Evolutionary conservation across 176 grass and related monocot species (phyloP).

Genomic region (Ensete glaucum): DNA sequence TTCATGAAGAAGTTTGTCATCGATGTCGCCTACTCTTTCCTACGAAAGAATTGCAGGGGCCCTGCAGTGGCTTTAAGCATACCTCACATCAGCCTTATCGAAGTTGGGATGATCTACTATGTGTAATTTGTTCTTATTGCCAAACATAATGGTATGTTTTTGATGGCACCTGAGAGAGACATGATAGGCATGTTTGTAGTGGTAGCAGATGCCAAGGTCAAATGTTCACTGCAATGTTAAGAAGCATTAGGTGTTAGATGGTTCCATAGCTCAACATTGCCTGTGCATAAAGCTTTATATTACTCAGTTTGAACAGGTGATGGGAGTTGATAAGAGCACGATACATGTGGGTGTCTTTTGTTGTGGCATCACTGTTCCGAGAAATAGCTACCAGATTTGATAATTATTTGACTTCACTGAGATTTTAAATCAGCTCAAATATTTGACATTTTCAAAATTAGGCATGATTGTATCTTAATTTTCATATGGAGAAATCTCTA

Average conservation of each 20-base stretch:
- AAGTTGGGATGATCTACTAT: constrained; percentile 97
- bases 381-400: too few relatives aligned
- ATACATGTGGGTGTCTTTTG: too few relatives aligned
- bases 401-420: too few relatives aligned
- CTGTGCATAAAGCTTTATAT: not conserved
- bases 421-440: too few relatives aligned
- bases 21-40: constrained; percentile 85
- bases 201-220: not conserved
- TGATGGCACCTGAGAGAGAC: not conserved
- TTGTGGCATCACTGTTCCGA: too few relatives aligned
- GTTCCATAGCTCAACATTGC: not conserved
- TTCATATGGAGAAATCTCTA: too few relatives aligned
- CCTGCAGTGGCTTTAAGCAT: constrained; percentile 82
- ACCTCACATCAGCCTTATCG: constrained; percentile 95
- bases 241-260: not conserved
- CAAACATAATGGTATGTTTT: not conserved
- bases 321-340: too few relatives aligned
- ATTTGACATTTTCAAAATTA: too few relatives aligned
- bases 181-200: not conserved
- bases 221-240: not conserved
- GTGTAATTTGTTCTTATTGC: constrained; percentile 31
- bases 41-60: constrained; percentile 93
- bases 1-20: constrained; percentile 81
- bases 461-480: too few relatives aligned
- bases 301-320: too few relatives aligned